Evolutionary conservation across 2,329 filamentous ascomycete genomes (phyloP).

Genomic region (Neonectria ditissima): DNA sequence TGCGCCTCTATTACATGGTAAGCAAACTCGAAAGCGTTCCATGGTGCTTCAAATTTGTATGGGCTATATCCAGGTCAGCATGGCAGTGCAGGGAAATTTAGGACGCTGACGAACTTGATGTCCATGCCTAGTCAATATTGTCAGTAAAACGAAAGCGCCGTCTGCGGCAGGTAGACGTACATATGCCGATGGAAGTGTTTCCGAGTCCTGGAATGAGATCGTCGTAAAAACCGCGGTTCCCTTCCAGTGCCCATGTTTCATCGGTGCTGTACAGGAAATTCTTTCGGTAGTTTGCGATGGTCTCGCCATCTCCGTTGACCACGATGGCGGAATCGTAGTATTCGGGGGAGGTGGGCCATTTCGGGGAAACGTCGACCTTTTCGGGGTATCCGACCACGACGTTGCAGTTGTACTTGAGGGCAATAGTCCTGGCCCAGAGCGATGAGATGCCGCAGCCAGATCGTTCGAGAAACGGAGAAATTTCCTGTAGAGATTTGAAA

Average conservation of each 20-base stretch:
- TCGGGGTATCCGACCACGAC: conserved; percentile 83
- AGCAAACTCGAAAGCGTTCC: conserved; percentile 58
- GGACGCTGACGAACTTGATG: conserved; percentile 61
- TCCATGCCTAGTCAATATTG: conserved; percentile 56
- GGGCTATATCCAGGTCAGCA: conserved; percentile 42
- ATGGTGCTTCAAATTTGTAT: conserved; percentile 54
- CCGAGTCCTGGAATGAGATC: conserved; percentile 62
- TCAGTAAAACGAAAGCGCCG: not conserved
- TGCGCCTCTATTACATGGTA: conserved; percentile 67
- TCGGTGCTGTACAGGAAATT: conserved; percentile 69
- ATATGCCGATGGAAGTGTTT: conserved; percentile 68
- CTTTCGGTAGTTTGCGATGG: conserved; percentile 71
- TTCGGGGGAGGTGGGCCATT: conserved; percentile 64
- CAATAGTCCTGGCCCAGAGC: conserved; percentile 76
- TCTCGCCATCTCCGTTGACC: conserved; percentile 70
- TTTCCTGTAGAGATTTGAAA: conserved; percentile 76
- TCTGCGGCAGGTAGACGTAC: conserved; percentile 42
- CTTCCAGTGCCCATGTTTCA: conserved; percentile 71
- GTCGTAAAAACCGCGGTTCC: conserved; percentile 61
- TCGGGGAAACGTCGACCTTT: conserved; percentile 63
- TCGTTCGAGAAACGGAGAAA: conserved; percentile 76
- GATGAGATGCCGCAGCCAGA: conserved; percentile 74
- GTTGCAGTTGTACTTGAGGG: conserved; percentile 73
- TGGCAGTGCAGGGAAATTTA: not conserved
- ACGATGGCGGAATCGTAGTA: conserved; percentile 68